Percentiles rank a stretch among this genome's conserved stretches.
phyloP scores from a whole-genome alignment of 495 filamentous ascomycete species.

The Neurospora sublineolata region DNA sequence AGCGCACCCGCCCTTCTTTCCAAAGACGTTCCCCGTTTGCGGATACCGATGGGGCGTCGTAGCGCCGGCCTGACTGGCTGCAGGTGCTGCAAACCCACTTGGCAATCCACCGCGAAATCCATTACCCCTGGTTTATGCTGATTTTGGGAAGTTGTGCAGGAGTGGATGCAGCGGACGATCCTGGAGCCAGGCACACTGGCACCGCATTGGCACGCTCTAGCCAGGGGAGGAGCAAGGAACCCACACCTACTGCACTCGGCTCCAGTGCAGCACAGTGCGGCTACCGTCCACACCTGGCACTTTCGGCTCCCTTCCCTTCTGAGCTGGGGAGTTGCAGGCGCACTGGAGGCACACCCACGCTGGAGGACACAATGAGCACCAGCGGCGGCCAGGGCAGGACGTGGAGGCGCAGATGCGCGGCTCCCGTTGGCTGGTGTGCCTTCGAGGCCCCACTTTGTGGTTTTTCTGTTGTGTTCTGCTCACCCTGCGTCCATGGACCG shows the following conservation, averaged over 20 bases:
- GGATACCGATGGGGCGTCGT: neutral
- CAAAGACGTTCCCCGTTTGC: neutral
- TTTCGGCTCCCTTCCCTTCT: neutral
- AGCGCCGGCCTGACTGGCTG: neutral
- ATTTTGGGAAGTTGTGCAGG: neutral
- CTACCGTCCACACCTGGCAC: neutral
- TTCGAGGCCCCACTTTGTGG: neutral
- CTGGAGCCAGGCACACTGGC: neutral
- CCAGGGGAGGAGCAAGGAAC: neutral
- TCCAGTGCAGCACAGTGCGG: neutral
- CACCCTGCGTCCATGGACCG: neutral
- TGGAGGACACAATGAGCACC: neutral
- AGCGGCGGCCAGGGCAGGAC: constrained; percentile 37
- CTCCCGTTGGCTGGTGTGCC: neutral
- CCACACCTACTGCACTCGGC: neutral
- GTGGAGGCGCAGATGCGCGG: constrained; percentile 50
- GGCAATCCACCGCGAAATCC: neutral
- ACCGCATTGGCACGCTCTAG: neutral
- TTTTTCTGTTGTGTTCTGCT: neutral
- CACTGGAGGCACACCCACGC: neutral
- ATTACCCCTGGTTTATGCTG: neutral
- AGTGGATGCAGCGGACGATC: neutral
- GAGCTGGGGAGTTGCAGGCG: neutral
- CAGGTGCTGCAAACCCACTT: neutral
- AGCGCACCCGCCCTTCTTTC: neutral